Conservation (phyloP, 2,329 filamentous ascomycete genomes). For the Chrysoporthe cubensis region DNA sequence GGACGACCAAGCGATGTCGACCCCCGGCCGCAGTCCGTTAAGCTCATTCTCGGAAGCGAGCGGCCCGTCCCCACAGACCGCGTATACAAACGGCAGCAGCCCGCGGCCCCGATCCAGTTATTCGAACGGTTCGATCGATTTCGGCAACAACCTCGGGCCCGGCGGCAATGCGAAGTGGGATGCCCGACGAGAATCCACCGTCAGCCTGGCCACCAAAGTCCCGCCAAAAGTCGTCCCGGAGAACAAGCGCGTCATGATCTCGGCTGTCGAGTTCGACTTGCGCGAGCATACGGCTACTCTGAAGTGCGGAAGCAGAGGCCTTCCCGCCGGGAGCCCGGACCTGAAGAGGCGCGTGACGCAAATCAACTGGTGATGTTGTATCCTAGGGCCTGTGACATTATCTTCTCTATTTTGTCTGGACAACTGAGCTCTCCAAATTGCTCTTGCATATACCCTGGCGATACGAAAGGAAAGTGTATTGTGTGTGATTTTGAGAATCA, state of each 20-base stretch:
- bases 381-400: neutral
- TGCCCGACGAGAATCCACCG: slow-evolving; percentile 32
- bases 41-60: slow-evolving; percentile 25
- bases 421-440: neutral
- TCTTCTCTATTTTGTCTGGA: neutral
- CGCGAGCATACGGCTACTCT: slow-evolving; percentile 54
- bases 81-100: slow-evolving; percentile 34
- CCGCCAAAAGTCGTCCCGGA: slow-evolving; percentile 49
- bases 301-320: slow-evolving; percentile 57
- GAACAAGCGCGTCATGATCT: slow-evolving; percentile 59
- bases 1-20: slow-evolving; percentile 38
- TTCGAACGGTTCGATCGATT: slow-evolving; percentile 38
- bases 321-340: slow-evolving; percentile 52
- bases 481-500: neutral
- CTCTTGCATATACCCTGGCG: neutral
- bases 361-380: slow-evolving; percentile 52
- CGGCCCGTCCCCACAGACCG: slow-evolving; percentile 9
- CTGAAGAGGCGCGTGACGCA: slow-evolving; percentile 50
- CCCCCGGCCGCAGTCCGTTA: slow-evolving; percentile 35
- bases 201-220: slow-evolving; percentile 32
- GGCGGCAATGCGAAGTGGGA: slow-evolving; percentile 51
- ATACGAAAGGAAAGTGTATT: neutral
- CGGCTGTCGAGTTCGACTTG: slow-evolving; percentile 60
- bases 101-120: slow-evolving; percentile 31
- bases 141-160: slow-evolving; percentile 44